Evolutionary conservation across 2,329 filamentous ascomycete genomes (phyloP).

Genomic region (Ophiostoma novo-ulmi): DNA sequence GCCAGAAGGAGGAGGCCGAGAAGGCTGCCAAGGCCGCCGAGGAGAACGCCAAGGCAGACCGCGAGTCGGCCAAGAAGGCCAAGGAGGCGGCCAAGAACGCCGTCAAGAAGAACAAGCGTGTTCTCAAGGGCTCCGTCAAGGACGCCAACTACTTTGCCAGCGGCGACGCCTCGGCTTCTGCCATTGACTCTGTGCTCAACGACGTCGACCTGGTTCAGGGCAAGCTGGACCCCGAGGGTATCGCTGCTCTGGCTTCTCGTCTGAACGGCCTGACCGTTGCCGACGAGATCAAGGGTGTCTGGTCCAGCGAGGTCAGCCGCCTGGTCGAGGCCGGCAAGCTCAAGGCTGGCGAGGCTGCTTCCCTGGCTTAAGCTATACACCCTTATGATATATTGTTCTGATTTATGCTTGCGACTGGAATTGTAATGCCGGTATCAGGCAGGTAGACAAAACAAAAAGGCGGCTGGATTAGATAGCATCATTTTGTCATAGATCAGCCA

Average conservation of each 20-base stretch:
- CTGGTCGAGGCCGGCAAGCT: slow-evolving; percentile 78
- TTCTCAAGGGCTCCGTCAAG: slow-evolving; percentile 89
- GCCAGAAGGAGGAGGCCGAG: slow-evolving; percentile 79
- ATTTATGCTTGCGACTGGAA: no score
- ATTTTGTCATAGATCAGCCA: background rate
- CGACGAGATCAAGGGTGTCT: slow-evolving; percentile 79
- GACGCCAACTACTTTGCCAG: slow-evolving; percentile 92
- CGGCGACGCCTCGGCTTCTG: slow-evolving; percentile 64
- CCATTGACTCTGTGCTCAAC: slow-evolving; percentile 75
- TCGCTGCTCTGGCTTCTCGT: slow-evolving; percentile 75
- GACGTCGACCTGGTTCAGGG: slow-evolving; percentile 83
- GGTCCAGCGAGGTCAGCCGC: slow-evolving; percentile 69
- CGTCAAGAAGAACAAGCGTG: slow-evolving; percentile 99
- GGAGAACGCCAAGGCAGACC: slow-evolving; percentile 75
- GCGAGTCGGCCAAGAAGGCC: slow-evolving; percentile 84
- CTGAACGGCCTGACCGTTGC: slow-evolving; percentile 73
- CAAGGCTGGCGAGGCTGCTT: slow-evolving; percentile 76
- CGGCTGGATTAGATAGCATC: background rate
- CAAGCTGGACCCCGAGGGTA: slow-evolving; percentile 87
- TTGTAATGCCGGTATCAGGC: background rate
- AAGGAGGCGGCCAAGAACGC: slow-evolving; percentile 99
- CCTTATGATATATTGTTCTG: no score
- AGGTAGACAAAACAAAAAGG: slow-evolving; percentile 11
- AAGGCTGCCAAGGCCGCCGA: slow-evolving; percentile 77
- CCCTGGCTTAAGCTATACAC: slow-evolving; percentile 39